These are phyloP conservation scores for Trichoderma harzianum DNA, from an alignment of 2,329 filamentous ascomycete genomes.

Conservation along the genomic window DNA sequence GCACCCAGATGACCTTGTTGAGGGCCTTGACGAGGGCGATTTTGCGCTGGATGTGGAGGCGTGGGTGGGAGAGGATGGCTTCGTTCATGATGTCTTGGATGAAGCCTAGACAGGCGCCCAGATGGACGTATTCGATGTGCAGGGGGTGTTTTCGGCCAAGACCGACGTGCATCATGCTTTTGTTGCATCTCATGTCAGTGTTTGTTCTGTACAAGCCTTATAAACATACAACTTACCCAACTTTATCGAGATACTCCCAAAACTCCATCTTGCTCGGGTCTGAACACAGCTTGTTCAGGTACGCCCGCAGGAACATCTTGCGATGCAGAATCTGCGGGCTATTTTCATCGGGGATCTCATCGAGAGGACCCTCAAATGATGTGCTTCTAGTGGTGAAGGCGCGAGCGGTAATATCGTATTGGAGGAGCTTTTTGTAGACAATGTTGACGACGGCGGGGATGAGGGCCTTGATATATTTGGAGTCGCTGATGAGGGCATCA, in stretches of 20 bases:
- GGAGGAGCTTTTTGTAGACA: constrained; percentile 76
- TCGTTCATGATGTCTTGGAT: constrained; percentile 76
- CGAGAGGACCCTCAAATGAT: constrained; percentile 64
- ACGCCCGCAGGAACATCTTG: constrained; percentile 75
- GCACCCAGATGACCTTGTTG: constrained; percentile 81
- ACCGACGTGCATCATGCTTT: constrained; percentile 75
- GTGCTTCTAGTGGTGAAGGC: constrained; percentile 65
- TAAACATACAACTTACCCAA: constrained; percentile 54
- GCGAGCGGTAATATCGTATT: constrained; percentile 77
- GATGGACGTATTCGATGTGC: constrained; percentile 77
- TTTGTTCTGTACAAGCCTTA: background rate
- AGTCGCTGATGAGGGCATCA: constrained; percentile 63
- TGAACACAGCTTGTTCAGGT: constrained; percentile 69
- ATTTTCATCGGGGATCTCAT: constrained; percentile 61
- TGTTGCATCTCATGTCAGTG: background rate
- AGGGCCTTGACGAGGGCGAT: constrained; percentile 71
- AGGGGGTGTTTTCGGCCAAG: constrained; percentile 68
- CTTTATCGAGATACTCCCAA: constrained; percentile 82
- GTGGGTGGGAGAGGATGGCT: constrained; percentile 69
- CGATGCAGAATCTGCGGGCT: constrained; percentile 72
- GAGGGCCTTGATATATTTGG: constrained; percentile 76
- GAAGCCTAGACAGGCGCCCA: constrained; percentile 67
- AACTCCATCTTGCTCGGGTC: constrained; percentile 74
- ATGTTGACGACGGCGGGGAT: constrained; percentile 82
- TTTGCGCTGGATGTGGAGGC: constrained; percentile 64